Evolutionary conservation across 331 rosid species (phyloP), one percentile per base, ranked within the genome.

Genomic region (Saraca asoca): DNA sequence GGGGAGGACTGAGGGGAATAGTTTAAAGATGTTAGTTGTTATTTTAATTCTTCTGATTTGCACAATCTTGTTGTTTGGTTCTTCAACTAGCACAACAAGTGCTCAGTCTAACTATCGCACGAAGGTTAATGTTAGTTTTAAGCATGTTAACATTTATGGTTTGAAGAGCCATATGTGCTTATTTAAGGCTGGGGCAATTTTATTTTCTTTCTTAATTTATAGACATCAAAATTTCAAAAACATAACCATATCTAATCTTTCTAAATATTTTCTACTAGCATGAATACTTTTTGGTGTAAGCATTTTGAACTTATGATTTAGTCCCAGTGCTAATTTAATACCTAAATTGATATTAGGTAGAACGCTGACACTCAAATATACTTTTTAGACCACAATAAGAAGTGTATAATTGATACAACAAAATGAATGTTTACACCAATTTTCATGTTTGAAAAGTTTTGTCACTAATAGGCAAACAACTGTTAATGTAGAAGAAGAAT

Each of bases 31-130:
- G 17, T 78, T 91, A 14, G 54, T 88, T 75, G 88, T 80, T 20
- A 87, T 81, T 48, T 62, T 71, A 9, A 85, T 93, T n/a, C 85
- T 90, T 74, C 34, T 93, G 86, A 88, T 93, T 86, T 88, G 97
- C 75, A 82, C 92, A 37, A 59, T 90, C 50, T 84, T 85, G 0
- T 77, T 93, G 81, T 76, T 89, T 52, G 50, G 33, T 60, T 82
- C 81, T 13, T 75, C 84, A 20, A 62, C 86, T n/a, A 37, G 71
- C 70, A 79, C 67, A 34, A 55, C 72, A 20, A 73, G 77, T 41
- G 66, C 69, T 69, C 70, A 75, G 78, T 86, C 92, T 69, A 72
- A 15, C 33, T 74, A 57, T 55, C 88, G 86, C 66, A 64, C 91
- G 2, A 73, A 84, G 95, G 97, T 93, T 78, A 48, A 84, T 61